phyloP scores from a whole-genome alignment of 2,329 filamentous ascomycete species.

The Coniochaeta pulveracea region DNA sequence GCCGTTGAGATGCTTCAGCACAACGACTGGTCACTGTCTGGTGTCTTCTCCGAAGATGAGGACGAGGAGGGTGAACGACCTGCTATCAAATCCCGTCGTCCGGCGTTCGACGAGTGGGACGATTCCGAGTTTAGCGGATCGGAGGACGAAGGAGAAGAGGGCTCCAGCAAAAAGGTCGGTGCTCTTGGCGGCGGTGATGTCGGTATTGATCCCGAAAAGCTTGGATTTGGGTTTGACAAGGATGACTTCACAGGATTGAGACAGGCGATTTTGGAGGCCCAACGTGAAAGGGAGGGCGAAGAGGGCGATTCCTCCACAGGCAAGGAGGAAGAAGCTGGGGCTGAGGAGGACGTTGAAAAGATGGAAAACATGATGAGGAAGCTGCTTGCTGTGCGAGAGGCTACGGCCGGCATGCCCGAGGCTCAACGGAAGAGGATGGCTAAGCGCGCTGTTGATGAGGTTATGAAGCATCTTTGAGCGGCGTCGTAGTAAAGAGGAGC shows the following conservation, averaged over 20 bases:
- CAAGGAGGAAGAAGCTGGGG: constrained; percentile 28
- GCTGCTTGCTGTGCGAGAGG: constrained; percentile 49
- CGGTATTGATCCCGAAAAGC: constrained; percentile 29
- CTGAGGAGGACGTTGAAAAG: constrained; percentile 42
- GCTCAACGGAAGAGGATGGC: constrained; percentile 50
- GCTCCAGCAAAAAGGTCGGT: neutral
- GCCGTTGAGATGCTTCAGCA: constrained; percentile 50
- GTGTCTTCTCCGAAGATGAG: neutral
- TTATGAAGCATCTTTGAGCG: constrained; percentile 59
- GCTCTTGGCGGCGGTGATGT: constrained; percentile 6
- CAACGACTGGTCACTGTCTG: constrained; percentile 47
- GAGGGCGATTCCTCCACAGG: too few relatives aligned
- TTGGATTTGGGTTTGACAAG: constrained; percentile 40
- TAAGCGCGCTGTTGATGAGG: constrained; percentile 48
- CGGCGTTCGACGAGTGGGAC: constrained; percentile 13
- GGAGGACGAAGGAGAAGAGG: constrained; percentile 12
- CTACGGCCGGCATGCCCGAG: constrained; percentile 46
- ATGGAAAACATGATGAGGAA: constrained; percentile 54
- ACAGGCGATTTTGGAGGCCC: constrained; percentile 36
- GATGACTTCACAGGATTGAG: constrained; percentile 40
- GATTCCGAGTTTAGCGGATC: constrained; percentile 20
- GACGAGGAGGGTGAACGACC: constrained; percentile 8
- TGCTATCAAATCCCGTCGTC: too few relatives aligned
- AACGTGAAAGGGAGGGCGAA: constrained; percentile 11
- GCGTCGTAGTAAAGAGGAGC: too few relatives aligned